These are phyloP conservation scores for Trypanosomatidae sp. DNA, from an alignment of 208 protist genomes.

Conservation along the genomic window DNA sequence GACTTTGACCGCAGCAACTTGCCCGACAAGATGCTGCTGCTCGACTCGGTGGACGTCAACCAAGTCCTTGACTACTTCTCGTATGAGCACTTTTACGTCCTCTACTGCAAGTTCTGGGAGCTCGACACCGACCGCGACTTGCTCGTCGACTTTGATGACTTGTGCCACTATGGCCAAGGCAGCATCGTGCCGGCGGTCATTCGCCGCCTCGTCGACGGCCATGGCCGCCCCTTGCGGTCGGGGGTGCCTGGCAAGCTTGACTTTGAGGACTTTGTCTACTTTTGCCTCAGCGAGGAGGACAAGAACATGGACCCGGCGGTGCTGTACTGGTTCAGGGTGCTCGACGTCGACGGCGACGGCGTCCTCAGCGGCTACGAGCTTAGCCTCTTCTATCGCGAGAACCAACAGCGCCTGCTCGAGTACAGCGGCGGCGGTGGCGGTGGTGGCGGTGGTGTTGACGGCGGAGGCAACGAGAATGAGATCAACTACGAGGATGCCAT, in stretches of 20 bases:
- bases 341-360: slow-evolving; percentile 91
- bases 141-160: slow-evolving; percentile 75
- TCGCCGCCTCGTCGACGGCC: slow-evolving; percentile 63
- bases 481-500: slow-evolving; percentile 79
- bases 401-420: slow-evolving; percentile 79
- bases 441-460: too few species aligned
- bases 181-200: slow-evolving; percentile 58
- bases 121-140: slow-evolving; percentile 93
- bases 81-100: slow-evolving; percentile 99
- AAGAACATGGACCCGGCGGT: slow-evolving; percentile 85
- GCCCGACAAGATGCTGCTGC: slow-evolving; percentile 57
- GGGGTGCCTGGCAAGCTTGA: slow-evolving; percentile 43
- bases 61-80: slow-evolving; percentile 90
- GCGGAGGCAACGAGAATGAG: slow-evolving; percentile 20
- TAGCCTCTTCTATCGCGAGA: slow-evolving; percentile 88
- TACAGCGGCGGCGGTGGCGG: slow-evolving; percentile 37
- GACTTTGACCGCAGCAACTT: slow-evolving; percentile 83
- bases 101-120: slow-evolving; percentile 99
- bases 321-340: slow-evolving; percentile 93
- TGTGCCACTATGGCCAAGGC: slow-evolving; percentile 79
- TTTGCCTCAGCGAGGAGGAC: slow-evolving; percentile 94
- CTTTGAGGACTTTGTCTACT: slow-evolving; percentile 94
- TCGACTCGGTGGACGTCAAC: slow-evolving; percentile 85
- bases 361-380: slow-evolving; percentile 90
- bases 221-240: slow-evolving; percentile 41